Evolutionary conservation across 208 protist species (phyloP).

Genomic region (Leishmania martiniquensis): DNA sequence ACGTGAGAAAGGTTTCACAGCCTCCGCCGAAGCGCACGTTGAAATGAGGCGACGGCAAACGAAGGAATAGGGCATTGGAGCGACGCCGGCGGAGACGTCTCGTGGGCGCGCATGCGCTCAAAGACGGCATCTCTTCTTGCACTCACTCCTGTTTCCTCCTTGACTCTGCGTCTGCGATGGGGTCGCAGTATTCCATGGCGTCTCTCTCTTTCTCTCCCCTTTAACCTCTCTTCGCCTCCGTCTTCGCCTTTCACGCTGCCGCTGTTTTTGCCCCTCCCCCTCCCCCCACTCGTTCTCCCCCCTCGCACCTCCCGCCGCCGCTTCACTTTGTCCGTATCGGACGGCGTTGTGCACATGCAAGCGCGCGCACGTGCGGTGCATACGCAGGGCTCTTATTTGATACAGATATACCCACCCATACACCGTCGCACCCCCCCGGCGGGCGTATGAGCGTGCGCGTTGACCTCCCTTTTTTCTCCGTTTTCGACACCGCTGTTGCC

Average conservation of each 20-base stretch:
- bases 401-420: not conserved
- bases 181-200: not conserved
- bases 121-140: not conserved
- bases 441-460: no score
- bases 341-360: not conserved
- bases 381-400: not conserved
- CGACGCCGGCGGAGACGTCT: no score
- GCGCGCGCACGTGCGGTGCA: not conserved
- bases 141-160: not conserved
- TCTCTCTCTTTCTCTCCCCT: not conserved
- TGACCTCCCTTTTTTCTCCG: no score
- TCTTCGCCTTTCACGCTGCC: not conserved
- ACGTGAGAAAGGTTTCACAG: no score
- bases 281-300: no score
- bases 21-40: no score
- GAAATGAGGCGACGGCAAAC: no score
- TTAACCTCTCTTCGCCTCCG: not conserved
- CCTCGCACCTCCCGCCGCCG: not conserved
- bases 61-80: no score
- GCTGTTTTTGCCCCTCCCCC: not conserved
- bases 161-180: not conserved
- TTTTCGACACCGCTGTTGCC: no score
- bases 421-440: not conserved
- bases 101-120: not conserved
- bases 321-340: not conserved